Evolutionary conservation across 2,329 filamentous ascomycete species (phyloP).

Genomic region (Alternaria arbusti): DNA sequence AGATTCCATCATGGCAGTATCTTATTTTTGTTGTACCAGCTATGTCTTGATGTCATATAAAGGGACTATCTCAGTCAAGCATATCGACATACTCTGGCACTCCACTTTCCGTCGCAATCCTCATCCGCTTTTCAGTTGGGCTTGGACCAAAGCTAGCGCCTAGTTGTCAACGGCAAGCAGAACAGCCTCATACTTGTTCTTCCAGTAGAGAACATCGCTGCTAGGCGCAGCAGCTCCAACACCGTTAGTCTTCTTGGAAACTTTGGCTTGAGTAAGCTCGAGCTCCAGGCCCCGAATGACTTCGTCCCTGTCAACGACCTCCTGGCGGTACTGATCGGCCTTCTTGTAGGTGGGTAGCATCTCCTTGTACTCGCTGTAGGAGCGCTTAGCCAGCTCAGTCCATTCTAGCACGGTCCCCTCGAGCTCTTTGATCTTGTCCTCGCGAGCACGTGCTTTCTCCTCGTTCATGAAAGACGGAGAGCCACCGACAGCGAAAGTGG

Average conservation of each 20-base stretch:
- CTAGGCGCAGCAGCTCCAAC: neutral
- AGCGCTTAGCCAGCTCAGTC: slow-evolving; percentile 32
- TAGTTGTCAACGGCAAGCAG: slow-evolving; percentile 21
- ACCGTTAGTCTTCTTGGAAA: slow-evolving; percentile 15
- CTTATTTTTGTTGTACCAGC: neutral
- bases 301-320: slow-evolving; percentile 17
- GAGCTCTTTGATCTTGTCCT: slow-evolving; percentile 16
- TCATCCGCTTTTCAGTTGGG: neutral
- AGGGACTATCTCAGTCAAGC: neutral
- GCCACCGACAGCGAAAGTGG: neutral
- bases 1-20: neutral
- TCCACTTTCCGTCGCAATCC: neutral
- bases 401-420: slow-evolving; percentile 24
- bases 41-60: neutral
- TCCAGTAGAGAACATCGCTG: slow-evolving; percentile 30
- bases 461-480: neutral
- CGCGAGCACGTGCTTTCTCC: slow-evolving; percentile 1
- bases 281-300: slow-evolving; percentile 25
- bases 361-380: slow-evolving; percentile 35
- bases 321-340: slow-evolving; percentile 25
- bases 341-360: slow-evolving; percentile 28
- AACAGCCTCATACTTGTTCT: slow-evolving; percentile 33
- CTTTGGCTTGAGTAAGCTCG: slow-evolving; percentile 22
- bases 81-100: neutral
- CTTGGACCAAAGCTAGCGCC: neutral